Base-by-base conservation (phyloP, 805 yeast species). In the Starmerella apis region DNA sequence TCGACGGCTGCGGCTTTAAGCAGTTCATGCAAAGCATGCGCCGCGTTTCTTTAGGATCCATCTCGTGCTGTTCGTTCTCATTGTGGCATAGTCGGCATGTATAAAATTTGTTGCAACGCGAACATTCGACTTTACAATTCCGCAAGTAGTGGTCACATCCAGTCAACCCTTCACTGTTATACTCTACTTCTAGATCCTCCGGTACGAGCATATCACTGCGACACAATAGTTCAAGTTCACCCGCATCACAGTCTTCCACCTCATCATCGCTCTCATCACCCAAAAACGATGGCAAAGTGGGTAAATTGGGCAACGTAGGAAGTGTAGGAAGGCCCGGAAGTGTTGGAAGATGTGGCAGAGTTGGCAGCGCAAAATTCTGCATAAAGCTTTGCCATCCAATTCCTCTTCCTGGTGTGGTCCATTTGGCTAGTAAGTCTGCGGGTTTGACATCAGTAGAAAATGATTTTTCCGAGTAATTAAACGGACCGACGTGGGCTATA, bases 71-170 rank as follows among this genome's bases (percentile, higher is more conserved):
- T 20, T 73, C 71, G n/a, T 68, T 72, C 60, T 83, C 94, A 51
- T 70, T 72, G 65, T 88, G 96, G 63, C 96, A 88, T 56, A 84
- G 77, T 13, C 95, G 74, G 66, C 96, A 88, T 1, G 85, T 67
- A 57, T 70, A 82, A 90, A 94, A 88, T 61, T 72, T 71, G 28
- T 70, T 65, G 61, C 96, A 88, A 2, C 72, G 72, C 11, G 82
- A 73, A 62, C 96, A 88, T 60, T 85, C 92, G 45, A 84, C 65
- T 63, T 87, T 86, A 67, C 95, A 86, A 53, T 81, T 80, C 30
- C 94, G 69, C 60, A 79, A 83, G 65, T 88, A 88, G 65, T 88
- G 96, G 19, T 68, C 68, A 63, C 96, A 88, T 2, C 96, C 96
- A 25, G 81, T 63, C 1, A 76, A 67, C 2, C 68, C 68, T 13